Evolutionary conservation across 352 stramenopile species (phyloP).

Genomic region (Phytophthora aleatoria): DNA sequence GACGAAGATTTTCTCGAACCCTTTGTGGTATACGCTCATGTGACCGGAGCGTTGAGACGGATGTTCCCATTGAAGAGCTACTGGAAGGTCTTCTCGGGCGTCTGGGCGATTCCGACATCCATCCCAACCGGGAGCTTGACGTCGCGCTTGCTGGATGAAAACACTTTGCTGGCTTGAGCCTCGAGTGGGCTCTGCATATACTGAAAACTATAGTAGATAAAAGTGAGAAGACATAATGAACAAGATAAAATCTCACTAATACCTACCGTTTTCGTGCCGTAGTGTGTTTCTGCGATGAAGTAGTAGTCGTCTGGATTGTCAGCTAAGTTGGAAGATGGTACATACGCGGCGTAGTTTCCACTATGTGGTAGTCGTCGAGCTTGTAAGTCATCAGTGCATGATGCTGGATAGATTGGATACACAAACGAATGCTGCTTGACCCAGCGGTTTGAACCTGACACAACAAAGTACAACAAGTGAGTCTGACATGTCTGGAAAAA

Average conservation of each 20-base stretch:
- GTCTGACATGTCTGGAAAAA: not conserved
- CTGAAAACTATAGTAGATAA: conserved; percentile 63
- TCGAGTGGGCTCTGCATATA: conserved; percentile 90
- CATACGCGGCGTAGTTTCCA: conserved; percentile 73
- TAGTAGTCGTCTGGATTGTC: conserved; percentile 62
- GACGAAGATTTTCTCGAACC: conserved; percentile 80
- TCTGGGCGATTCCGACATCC: conserved; percentile 93
- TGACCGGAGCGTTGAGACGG: conserved; percentile 88
- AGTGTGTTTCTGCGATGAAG: conserved; percentile 73
- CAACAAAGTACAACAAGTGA: conserved; percentile 4
- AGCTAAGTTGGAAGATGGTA: conserved; percentile 26
- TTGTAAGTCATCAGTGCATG: conserved; percentile 92
- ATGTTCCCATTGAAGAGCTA: conserved; percentile 81
- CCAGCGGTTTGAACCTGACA: conserved; percentile 81
- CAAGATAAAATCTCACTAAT: not conserved
- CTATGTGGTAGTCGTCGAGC: conserved; percentile 62
- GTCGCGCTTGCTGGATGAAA: conserved; percentile 89
- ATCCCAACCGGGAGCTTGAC: conserved; percentile 94
- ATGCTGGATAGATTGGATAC: conserved; percentile 86
- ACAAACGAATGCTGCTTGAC: conserved; percentile 91
- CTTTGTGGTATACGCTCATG: conserved; percentile 79
- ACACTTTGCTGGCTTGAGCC: conserved; percentile 65
- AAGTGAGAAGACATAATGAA: not conserved
- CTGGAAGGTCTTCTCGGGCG: conserved; percentile 54
- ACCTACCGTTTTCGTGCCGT: conserved; percentile 69